phyloP scores from a whole-genome alignment of 2,329 filamentous ascomycete genomes.

The Colletotrichum trifolii region DNA sequence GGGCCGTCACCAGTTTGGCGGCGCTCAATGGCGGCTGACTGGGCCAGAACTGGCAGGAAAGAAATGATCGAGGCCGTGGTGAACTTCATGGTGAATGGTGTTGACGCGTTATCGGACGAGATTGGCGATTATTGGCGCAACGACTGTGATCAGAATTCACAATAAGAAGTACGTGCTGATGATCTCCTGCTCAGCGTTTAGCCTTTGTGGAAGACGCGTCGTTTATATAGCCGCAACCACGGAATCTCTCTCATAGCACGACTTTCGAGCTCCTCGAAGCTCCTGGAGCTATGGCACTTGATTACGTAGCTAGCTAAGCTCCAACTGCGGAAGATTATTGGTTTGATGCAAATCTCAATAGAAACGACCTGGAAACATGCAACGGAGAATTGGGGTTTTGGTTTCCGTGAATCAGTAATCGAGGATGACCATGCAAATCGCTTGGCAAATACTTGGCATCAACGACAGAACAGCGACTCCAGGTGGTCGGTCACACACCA shows the following conservation, averaged over 20 bases:
- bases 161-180: neutral
- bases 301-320: slow-evolving; percentile 29
- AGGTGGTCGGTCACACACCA: neutral
- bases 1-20: slow-evolving; percentile 41
- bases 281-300: slow-evolving; percentile 12
- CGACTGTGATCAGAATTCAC: neutral
- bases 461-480: neutral
- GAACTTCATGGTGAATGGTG: slow-evolving; percentile 39
- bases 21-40: slow-evolving; percentile 38
- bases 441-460: slow-evolving; percentile 34
- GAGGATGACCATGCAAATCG: slow-evolving; percentile 12
- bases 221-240: neutral
- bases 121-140: neutral
- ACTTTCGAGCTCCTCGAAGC: neutral
- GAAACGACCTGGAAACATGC: slow-evolving; percentile 10
- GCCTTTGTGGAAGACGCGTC: neutral
- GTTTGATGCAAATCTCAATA: neutral
- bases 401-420: slow-evolving; percentile 33
- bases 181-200: neutral
- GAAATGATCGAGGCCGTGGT: slow-evolving; percentile 35
- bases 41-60: slow-evolving; percentile 38
- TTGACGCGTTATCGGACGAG: neutral
- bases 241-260: neutral
- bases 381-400: slow-evolving; percentile 20
- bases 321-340: neutral